These are phyloP conservation scores for Termitomyces sp. DNA, from an alignment of 768 basidiomycete genomes.

Conservation along the genomic window DNA sequence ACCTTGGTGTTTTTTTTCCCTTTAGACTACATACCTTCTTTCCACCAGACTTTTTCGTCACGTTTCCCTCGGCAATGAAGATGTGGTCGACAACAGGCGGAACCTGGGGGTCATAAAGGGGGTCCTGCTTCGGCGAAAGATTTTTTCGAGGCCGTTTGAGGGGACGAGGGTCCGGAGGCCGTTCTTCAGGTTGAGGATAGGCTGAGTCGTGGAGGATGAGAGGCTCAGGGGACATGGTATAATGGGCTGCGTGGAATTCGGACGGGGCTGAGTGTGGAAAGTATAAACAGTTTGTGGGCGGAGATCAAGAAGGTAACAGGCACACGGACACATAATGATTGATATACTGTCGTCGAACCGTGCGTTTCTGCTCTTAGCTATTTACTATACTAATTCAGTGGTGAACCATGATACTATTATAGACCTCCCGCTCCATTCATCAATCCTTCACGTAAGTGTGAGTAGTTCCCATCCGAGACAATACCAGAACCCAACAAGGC, in stretches of 20 bases:
- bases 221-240: constrained; percentile 16
- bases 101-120: constrained; percentile 18
- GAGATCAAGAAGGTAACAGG: constrained; percentile 18
- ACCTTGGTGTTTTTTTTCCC: not conserved
- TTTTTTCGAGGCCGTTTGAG: constrained; percentile 44
- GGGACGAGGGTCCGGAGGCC: constrained; percentile 24
- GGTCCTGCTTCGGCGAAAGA: constrained; percentile 21
- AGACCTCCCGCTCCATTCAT: constrained; percentile 6
- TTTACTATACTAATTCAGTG: not conserved
- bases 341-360: constrained; percentile 5
- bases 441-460: constrained; percentile 1
- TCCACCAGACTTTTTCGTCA: constrained; percentile 38
- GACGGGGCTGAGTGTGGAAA: constrained; percentile 20
- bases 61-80: constrained; percentile 44
- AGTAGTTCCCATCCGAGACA: not conserved
- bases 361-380: not conserved
- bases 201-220: constrained; percentile 3
- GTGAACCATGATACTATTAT: not conserved
- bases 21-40: constrained; percentile 36
- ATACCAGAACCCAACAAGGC: not conserved
- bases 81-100: constrained; percentile 38
- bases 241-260: constrained; percentile 20
- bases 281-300: constrained; percentile 15
- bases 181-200: constrained; percentile 1
- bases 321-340: constrained; percentile 9